Evolutionary conservation across 2,329 filamentous ascomycete species (phyloP), one percentile per base, ranked within the genome.

Genomic region (Colletotrichum euphorbiae): DNA sequence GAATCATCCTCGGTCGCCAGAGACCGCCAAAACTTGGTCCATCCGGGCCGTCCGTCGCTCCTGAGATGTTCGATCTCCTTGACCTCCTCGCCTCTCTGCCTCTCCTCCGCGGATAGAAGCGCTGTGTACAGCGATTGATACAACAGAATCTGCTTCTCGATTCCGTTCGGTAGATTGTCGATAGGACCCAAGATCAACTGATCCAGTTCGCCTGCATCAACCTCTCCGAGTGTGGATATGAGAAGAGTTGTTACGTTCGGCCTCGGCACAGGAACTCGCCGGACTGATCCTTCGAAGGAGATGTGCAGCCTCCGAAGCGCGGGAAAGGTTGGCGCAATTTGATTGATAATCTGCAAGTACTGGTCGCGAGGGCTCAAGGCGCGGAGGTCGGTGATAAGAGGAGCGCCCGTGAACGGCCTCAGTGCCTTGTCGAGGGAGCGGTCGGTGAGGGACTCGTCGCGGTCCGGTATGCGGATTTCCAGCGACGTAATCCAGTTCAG

Each of bases 1-100:
- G 33, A 9, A 12, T 45, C 17, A 21, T 51, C 31, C 17, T 33
- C 48, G 1, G 13, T 40, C 12, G 52, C 61, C 4, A 67, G 42
- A 15, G 67, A 54, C n/a, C 69, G 61, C 69, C 69, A 70, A 21
- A 69, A 69, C 31, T 69, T 67, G 24, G 61, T 69, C 66, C 69
- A 69, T 36, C 67, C 67, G n/a, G 62, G 63, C 31, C 56, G 63
- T 12, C 64, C 65, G 17, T 63, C 64, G 45, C 52, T 66, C 28
- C 64, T 40, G 19, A 66, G 51, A n/a, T 69, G 65, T 28, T 70
- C 67, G 7, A 69, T 50, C 19, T 67, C 67, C 17, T 70, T 36
- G 38, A 67, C 59, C 15, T 63, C 52, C 45, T 58, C 46, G 24
- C 45, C 54, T 7, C 36, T 36, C 0, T 59, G 46, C 17, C 38